Base-by-base conservation (phyloP, 257 asterid species). In the Euphrasia confusa region DNA sequence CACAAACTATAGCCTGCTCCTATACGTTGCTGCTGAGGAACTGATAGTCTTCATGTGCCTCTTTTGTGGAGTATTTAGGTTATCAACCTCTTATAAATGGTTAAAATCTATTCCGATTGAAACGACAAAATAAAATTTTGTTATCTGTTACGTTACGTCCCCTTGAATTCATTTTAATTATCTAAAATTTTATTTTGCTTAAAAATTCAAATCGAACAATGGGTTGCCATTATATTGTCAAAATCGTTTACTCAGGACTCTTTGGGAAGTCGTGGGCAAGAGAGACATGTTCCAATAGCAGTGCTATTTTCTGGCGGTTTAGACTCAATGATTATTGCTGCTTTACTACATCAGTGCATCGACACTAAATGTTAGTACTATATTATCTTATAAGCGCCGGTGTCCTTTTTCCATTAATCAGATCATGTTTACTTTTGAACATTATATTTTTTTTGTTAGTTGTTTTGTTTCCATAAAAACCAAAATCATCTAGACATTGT, bases 241-340 rank as follows among this genome's bases (percentile, higher is more conserved):
- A 53, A 18, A 53, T 53, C 28, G 2, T 53, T 53, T 69, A 52
- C 74, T 44, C 80, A 91, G 96, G 75, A 75, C 33, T 64, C 44
- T 60, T 56, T 70, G 70, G 60, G 49, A 61, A 53, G 72, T 73
- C 77, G 60, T 68, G 64, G 65, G 65, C 76, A 18, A 57, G 77
- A 68, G 28, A 72, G 68, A 72, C 39, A 50, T 79, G 78, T 89
- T 80, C 99, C 99, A 14, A 71, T 92, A 26, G 97, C 95, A 14
- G 95, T 89, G 71, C 88, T 92, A 37, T 92, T 89, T 84, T 92
- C 99, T 64, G 99, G 99, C 54, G 99, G 99, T 61, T 68, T 92
- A 58, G 99, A 92, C 81, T 89, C 96, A 40, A 92, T 92, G 99
- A 86, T 92, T 67, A 81, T 92, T 74, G 92, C 97, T 63, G 96